These are phyloP conservation scores for Phytophthora multivora DNA, from an alignment of 352 stramenopile species.

Conservation along the genomic window DNA sequence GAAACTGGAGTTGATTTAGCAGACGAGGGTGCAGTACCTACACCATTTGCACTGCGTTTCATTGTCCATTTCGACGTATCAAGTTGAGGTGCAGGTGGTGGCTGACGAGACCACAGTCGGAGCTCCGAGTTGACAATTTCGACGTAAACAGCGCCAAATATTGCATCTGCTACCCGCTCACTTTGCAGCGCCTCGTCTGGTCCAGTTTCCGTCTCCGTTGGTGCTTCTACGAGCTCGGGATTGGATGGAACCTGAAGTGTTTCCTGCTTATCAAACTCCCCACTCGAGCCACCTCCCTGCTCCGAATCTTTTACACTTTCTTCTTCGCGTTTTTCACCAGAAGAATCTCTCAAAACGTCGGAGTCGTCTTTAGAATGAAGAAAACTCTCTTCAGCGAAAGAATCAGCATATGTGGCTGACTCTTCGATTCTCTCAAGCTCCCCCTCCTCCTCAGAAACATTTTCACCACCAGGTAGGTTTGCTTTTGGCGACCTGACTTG, in stretches of 20 bases:
- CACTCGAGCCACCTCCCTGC: background rate
- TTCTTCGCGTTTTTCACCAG: background rate
- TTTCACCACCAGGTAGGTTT: background rate
- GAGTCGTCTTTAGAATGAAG: background rate
- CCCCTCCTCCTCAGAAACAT: background rate
- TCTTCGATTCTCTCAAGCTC: background rate
- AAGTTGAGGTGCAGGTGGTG: background rate
- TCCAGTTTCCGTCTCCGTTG: background rate
- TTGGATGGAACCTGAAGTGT: background rate
- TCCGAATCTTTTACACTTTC: background rate
- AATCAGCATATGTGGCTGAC: background rate
- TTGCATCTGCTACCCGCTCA: slow-evolving; percentile 19
- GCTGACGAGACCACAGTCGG: slow-evolving; percentile 15
- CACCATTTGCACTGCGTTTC: background rate
- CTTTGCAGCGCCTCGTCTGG: slow-evolving; percentile 6
- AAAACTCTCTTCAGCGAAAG: background rate
- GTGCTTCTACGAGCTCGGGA: background rate
- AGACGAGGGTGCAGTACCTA: background rate
- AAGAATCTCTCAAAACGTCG: background rate
- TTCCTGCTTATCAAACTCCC: background rate
- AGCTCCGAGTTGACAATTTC: slow-evolving; percentile 23
- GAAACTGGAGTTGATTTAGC: background rate
- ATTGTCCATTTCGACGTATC: background rate
- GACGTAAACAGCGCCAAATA: slow-evolving; percentile 19
- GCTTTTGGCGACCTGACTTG: background rate